Evolutionary conservation across 768 basidiomycete species (phyloP).

Genomic region (Chiua virens): DNA sequence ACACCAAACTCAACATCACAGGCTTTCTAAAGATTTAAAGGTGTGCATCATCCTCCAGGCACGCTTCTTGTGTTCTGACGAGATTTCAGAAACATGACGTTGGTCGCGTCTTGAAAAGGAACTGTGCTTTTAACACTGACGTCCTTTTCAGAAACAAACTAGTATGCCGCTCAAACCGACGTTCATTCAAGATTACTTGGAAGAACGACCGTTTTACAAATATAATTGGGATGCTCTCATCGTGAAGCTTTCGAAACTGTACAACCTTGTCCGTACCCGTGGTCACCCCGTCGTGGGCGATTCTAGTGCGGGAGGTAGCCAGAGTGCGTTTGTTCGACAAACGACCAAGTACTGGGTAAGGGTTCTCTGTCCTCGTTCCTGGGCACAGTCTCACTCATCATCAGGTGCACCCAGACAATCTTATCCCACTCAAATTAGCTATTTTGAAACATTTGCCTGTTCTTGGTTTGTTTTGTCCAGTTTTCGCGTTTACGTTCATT

Average conservation of each 20-base stretch:
- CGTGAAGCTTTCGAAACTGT: slow-evolving; percentile 91
- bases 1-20: slow-evolving; percentile 97
- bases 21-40: slow-evolving; percentile 99
- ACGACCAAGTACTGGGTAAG: slow-evolving; percentile 98
- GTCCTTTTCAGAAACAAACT: slow-evolving; percentile 81
- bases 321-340: slow-evolving; percentile 97
- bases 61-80: slow-evolving; percentile 6
- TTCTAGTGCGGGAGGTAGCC: slow-evolving; percentile 88
- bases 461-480: slow-evolving; percentile 59
- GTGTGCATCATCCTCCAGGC: slow-evolving; percentile 35
- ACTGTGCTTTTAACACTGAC: slow-evolving; percentile 12
- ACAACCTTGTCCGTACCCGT: slow-evolving; percentile 92
- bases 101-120: slow-evolving; percentile 16
- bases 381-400: slow-evolving; percentile 1
- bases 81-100: slow-evolving; percentile 86
- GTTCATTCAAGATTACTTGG: slow-evolving; percentile 90
- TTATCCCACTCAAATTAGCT: slow-evolving; percentile 89
- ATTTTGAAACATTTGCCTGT: slow-evolving; percentile 93
- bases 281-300: slow-evolving; percentile 95
- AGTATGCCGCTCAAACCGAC: slow-evolving; percentile 74
- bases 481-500: not conserved
- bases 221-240: slow-evolving; percentile 96
- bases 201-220: slow-evolving; percentile 94
- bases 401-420: slow-evolving; percentile 88
- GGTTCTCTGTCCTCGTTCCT: not conserved